Conservation (phyloP, 2,329 filamentous ascomycete genomes). For the Pseudogymnoascus sp. region DNA sequence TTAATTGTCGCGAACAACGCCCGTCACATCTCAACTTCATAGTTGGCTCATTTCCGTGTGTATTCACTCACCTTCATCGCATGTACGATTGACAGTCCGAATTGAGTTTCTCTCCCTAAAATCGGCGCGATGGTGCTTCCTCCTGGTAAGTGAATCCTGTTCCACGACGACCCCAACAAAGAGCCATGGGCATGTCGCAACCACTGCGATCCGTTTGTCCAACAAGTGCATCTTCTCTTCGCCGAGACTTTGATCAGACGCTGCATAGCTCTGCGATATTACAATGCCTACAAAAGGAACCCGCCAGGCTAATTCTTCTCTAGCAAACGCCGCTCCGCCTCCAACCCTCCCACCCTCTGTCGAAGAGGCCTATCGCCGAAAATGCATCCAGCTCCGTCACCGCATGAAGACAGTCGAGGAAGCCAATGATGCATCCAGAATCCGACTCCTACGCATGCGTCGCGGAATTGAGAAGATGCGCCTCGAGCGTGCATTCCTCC, state of each 20-base stretch:
- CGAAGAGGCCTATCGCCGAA: constrained; percentile 90
- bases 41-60: neutral
- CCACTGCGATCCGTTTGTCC: neutral
- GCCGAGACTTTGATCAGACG: neutral
- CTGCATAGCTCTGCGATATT: neutral
- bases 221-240: neutral
- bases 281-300: neutral
- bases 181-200: neutral
- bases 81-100: neutral
- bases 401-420: constrained; percentile 88
- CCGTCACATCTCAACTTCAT: neutral
- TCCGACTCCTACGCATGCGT: constrained; percentile 71
- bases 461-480: constrained; percentile 88
- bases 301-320: neutral
- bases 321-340: constrained; percentile 39
- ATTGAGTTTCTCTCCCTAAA: constrained; percentile 1
- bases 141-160: constrained; percentile 18
- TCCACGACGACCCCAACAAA: neutral
- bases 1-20: neutral
- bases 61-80: neutral
- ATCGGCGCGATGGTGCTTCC: constrained; percentile 21
- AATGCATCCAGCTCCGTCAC: constrained; percentile 91
- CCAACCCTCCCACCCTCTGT: constrained; percentile 75
- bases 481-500: constrained; percentile 70
- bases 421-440: constrained; percentile 75